These are phyloP conservation scores for Pouteria glomerata DNA, from an alignment of 148 eudicot genomes.

Conservation along the genomic window DNA sequence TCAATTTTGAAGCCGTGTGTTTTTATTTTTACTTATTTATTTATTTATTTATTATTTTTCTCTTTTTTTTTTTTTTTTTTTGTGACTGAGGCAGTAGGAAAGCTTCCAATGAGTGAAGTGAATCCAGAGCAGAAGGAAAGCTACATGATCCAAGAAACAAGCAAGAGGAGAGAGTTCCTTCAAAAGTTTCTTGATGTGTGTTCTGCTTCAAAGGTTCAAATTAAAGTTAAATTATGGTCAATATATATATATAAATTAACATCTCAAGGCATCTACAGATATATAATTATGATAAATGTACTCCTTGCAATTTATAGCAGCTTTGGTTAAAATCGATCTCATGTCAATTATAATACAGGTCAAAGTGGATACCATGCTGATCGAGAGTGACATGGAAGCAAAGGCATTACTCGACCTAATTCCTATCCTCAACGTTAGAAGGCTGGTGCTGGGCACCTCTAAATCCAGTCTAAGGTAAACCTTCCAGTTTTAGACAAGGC, in stretches of 20 bases:
- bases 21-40: too few relatives aligned
- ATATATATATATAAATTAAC: too few relatives aligned
- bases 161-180: constrained; percentile 55
- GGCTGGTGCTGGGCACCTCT: constrained; percentile 56
- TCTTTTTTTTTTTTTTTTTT: too few relatives aligned
- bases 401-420: constrained; percentile 73
- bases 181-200: constrained; percentile 56
- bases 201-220: constrained; percentile 43
- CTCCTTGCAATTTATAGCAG: not conserved
- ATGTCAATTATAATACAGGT: constrained; percentile 29
- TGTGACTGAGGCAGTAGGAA: constrained; percentile 73
- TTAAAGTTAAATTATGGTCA: too few relatives aligned
- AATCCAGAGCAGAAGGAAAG: constrained; percentile 55
- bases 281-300: too few relatives aligned
- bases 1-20: too few relatives aligned
- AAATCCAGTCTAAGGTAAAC: constrained; percentile 58
- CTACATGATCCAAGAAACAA: constrained; percentile 46
- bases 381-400: constrained; percentile 65
- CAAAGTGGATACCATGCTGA: constrained; percentile 77
- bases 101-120: constrained; percentile 56
- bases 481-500: not conserved
- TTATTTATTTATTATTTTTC: too few relatives aligned
- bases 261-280: too few relatives aligned
- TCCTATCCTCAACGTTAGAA: constrained; percentile 61
- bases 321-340: not conserved